Evolutionary conservation across 1,284 basidiomycete species (phyloP), one percentile per base, ranked within the genome.

Genomic region (Melampsora occidentalis): DNA sequence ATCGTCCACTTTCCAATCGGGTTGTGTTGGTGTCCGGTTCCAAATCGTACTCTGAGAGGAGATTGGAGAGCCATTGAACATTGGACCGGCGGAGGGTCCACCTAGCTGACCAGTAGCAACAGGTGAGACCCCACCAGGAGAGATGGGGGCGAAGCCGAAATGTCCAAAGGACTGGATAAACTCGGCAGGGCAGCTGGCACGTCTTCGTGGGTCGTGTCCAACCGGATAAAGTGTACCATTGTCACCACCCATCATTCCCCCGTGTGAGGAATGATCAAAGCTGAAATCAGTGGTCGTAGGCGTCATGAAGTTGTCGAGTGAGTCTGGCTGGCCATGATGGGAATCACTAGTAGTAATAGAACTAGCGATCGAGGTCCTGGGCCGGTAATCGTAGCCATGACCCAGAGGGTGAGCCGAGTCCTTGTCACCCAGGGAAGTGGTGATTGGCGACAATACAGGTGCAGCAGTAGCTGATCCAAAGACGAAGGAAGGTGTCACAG

Each of bases 111-210:
- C 53, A 22, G 20, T 28, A 7, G 53, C n/a, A 59, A 6, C 16
- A 10, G 53, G 53, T n/a, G 28, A 59, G 28, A 7, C 0, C 20
- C 61, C 25, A 61, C 14, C 39, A 20, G 33, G 5, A 5, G 49
- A 20, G 6, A 70, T 39, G 22, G 76, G 61, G 28, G 77, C 31
- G 22, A 78, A 53, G 22, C 71, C 68, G 53, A 78, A 76, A 57
- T 70, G 64, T 61, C 69, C 72, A 67, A 79, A 78, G 10, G 66
- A 67, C 20, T 75, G 71, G 20, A 72, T 62, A 31, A 79, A 76
- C 6, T 76, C 78, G 16, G 78, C 78, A 5, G 78, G 78, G 57
- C 78, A 78, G 28, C 70, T 75, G 20, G 78, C 71, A 28, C 78
- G 70, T 33, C 78, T 70, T 31, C 69, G 63, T 61, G 71, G 66